A percentile compares a stretch with the other conserved stretches of the same genome.
phyloP scores from a whole-genome alignment of 805 yeast genomes.

The Maudiozyma barnettii region DNA sequence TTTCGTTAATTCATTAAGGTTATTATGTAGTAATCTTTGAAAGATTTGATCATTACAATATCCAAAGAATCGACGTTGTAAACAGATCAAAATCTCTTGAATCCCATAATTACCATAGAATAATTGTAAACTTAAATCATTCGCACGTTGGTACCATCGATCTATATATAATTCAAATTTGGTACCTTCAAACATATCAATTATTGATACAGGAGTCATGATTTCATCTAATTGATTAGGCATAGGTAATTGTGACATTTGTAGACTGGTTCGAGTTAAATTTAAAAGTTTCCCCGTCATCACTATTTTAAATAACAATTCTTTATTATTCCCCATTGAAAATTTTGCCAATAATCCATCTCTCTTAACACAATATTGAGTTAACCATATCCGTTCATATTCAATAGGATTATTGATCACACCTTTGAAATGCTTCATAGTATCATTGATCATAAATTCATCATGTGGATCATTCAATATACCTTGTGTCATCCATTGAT shows the following conservation, averaged over 20 bases:
- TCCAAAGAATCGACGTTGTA: conserved; percentile 49
- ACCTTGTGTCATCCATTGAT: conserved; percentile 74
- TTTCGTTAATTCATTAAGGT: conserved; percentile 18
- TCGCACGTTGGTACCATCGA: conserved; percentile 59
- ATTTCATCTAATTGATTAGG: neutral
- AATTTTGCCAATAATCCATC: conserved; percentile 71
- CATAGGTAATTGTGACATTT: conserved; percentile 11
- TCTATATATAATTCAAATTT: conserved; percentile 48
- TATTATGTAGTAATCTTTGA: conserved; percentile 14
- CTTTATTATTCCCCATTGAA: conserved; percentile 37
- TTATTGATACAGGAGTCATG: conserved; percentile 3
- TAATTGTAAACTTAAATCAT: conserved; percentile 46
- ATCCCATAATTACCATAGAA: conserved; percentile 55
- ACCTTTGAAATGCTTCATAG: conserved; percentile 13
- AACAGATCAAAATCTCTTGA: conserved; percentile 34
- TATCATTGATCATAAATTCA: conserved; percentile 65
- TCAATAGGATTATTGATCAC: conserved; percentile 10
- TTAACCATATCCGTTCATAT: conserved; percentile 61
- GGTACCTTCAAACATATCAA: conserved; percentile 25
- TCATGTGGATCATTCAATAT: conserved; percentile 64
- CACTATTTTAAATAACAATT: conserved; percentile 43
- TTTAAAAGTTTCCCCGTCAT: conserved; percentile 80
- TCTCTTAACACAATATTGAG: conserved; percentile 59
- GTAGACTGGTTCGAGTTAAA: conserved; percentile 35
- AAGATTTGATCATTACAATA: conserved; percentile 22